These are phyloP conservation scores for Pholiota adiposa DNA, from an alignment of 1,284 basidiomycete genomes.

Conservation along the genomic window DNA sequence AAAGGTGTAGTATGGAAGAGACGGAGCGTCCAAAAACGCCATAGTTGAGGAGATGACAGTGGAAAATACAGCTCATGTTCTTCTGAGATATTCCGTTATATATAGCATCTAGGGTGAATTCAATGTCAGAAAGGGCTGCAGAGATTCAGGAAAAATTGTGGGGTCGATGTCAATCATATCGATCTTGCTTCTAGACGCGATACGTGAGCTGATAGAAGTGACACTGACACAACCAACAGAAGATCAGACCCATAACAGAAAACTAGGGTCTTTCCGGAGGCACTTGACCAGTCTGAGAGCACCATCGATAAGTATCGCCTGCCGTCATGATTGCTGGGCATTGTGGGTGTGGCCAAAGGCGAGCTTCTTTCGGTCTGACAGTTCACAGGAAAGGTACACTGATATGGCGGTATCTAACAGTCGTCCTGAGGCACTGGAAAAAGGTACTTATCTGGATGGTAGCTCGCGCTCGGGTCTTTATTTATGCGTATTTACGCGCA, in stretches of 20 bases:
- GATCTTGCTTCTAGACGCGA: neutral
- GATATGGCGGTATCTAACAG: too few species aligned
- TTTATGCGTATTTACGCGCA: too few species aligned
- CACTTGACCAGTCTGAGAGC: neutral
- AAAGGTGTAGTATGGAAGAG: neutral
- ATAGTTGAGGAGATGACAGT: neutral
- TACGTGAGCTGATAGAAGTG: neutral
- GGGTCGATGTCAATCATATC: neutral
- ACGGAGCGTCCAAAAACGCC: neutral
- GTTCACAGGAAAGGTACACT: too few species aligned
- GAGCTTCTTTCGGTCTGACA: too few species aligned
- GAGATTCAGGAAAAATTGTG: neutral
- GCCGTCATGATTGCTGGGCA: neutral
- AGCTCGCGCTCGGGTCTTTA: too few species aligned
- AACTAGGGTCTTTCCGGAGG: neutral
- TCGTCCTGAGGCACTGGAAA: too few species aligned
- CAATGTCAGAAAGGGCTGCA: neutral
- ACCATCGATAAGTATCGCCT: neutral
- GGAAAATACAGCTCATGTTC: neutral
- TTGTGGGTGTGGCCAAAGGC: too few species aligned
- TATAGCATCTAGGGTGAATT: neutral
- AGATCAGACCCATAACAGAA: neutral
- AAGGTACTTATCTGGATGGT: too few species aligned
- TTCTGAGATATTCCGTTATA: neutral
- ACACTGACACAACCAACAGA: too few species aligned